These are phyloP conservation scores for Neonectria punicea DNA, from an alignment of 2,329 filamentous ascomycete species.

Conservation along the genomic window DNA sequence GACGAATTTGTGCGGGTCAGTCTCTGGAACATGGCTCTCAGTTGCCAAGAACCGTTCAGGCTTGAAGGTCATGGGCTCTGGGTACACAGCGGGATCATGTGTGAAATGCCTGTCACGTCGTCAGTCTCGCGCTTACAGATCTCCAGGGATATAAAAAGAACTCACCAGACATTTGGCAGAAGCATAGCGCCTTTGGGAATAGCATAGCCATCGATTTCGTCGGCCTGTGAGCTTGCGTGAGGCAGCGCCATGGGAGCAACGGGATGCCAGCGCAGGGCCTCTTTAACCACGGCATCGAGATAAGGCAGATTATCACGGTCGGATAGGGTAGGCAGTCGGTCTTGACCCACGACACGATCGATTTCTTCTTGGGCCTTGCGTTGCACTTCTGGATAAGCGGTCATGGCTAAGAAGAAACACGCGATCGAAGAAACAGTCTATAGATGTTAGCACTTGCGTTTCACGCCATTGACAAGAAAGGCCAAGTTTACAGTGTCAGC, in stretches of 20 bases:
- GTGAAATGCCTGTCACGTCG: conserved; percentile 25
- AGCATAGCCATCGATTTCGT: conserved; percentile 32
- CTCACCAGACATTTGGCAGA: conserved; percentile 32
- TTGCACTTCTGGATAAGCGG: conserved; percentile 20
- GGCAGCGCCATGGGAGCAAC: conserved; percentile 49
- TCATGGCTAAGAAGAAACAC: conserved; percentile 34
- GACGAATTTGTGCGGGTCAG: conserved; percentile 42
- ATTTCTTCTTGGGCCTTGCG: conserved; percentile 35
- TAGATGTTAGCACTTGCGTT: background rate
- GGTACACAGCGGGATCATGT: conserved; percentile 30
- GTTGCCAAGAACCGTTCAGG: conserved; percentile 30
- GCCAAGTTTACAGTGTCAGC: conserved; percentile 30
- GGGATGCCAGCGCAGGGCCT: conserved; percentile 42
- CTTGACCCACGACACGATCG: conserved; percentile 37
- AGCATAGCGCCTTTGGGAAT: conserved; percentile 39
- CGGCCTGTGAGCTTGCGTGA: conserved; percentile 48
- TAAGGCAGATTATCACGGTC: conserved; percentile 43
- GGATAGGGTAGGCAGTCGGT: conserved; percentile 35
- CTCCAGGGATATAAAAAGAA: conserved; percentile 51
- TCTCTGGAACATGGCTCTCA: conserved; percentile 32
- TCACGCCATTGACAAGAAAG: background rate
- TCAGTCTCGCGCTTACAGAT: too few species aligned
- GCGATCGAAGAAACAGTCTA: conserved; percentile 32
- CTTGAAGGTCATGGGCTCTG: conserved; percentile 24
- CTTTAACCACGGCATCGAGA: conserved; percentile 44